Evolutionary conservation across 2,329 filamentous ascomycete species (phyloP), one percentile per base, ranked within the genome.

Genomic region (Pseudogymnoascus sp.): DNA sequence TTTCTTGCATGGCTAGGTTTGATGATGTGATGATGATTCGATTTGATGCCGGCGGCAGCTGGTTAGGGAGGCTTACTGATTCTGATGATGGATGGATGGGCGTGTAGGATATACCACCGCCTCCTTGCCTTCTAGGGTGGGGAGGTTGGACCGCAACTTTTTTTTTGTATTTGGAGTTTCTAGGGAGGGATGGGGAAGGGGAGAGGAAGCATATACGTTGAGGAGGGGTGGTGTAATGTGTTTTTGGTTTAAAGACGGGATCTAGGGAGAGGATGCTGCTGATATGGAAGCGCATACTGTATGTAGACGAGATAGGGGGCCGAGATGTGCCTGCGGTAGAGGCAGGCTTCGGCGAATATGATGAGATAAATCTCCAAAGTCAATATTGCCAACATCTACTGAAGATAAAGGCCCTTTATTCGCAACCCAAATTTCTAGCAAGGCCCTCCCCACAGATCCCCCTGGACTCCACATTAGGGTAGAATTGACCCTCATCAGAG

Each of bases 81-180:
- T 36, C 55, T 51, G 44, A 51, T 31, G 44, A 51, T 15, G 44
- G n/a, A 31, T 51, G 44, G 36, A 59, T 59, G 31, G 31, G 31
- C 55, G 17, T 59, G 31, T 59, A 59, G 55, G 55, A 59, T 59
- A 59, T 59, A 59, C 55, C 55, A 59, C 55, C 44, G 27, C 44
- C 44, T 15, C 44, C 44, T 15, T 31, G 6, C 44, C 44, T 51
- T 51, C 44, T 51, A 51, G 44, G 44, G 44, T 51, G n/a, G 27
- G 44, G 27, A 21, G 44, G 44, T 15, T 51, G 44, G 44, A 51
- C 44, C 44, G 44, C 44, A 31, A 51, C 17, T 51, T 29, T 51
- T 51, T 48, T 51, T 51, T 51, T 31, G 44, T 51, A 29, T 29
- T 51, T 31, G 44, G 44, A 51, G 44, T 51, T 51, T 31, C 25